These are phyloP conservation scores for Physcomitrium patens DNA, from an alignment of 225 moss, liverwort and hornwort species.

Conservation along the genomic window DNA sequence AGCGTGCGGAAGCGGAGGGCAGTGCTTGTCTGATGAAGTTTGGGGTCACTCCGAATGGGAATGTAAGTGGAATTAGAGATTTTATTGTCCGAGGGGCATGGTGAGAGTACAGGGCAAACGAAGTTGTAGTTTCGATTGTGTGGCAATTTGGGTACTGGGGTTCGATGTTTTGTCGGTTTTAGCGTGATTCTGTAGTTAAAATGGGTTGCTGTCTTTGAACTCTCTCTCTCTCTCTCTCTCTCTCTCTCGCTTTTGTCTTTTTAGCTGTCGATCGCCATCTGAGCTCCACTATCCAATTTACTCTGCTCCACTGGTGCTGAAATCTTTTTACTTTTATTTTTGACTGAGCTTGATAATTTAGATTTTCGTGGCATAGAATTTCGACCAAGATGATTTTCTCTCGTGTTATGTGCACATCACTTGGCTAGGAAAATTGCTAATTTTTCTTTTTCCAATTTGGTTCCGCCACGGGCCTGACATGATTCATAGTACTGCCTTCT, in stretches of 20 bases:
- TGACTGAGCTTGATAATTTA: constrained; percentile 30
- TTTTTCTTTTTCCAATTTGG: neutral
- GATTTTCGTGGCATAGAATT: constrained; percentile 21
- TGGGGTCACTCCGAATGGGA: constrained; percentile 60
- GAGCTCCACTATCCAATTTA: constrained; percentile 6
- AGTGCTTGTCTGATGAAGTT: constrained; percentile 81
- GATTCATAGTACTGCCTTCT: neutral
- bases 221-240: too few relatives aligned
- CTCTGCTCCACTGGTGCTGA: neutral
- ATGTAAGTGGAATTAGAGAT: constrained; percentile 51
- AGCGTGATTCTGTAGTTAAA: constrained; percentile 1
- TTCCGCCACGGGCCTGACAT: neutral
- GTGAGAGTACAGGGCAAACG: neutral
- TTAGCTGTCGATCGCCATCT: constrained; percentile 17
- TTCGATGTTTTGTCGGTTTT: constrained; percentile 24
- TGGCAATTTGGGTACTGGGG: neutral
- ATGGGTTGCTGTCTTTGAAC: neutral
- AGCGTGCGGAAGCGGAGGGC: constrained; percentile 75
- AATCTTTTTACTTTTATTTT: constrained; percentile 9
- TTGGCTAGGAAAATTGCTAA: constrained; percentile 18
- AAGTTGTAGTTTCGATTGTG: constrained; percentile 5
- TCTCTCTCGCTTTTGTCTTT: neutral
- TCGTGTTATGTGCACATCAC: constrained; percentile 2
- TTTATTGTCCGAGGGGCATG: too few relatives aligned
- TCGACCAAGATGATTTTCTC: neutral